Evolutionary conservation across 345 rosid genomes (phyloP), one percentile per base, ranked within the genome.

Genomic region (Salix viminalis): DNA sequence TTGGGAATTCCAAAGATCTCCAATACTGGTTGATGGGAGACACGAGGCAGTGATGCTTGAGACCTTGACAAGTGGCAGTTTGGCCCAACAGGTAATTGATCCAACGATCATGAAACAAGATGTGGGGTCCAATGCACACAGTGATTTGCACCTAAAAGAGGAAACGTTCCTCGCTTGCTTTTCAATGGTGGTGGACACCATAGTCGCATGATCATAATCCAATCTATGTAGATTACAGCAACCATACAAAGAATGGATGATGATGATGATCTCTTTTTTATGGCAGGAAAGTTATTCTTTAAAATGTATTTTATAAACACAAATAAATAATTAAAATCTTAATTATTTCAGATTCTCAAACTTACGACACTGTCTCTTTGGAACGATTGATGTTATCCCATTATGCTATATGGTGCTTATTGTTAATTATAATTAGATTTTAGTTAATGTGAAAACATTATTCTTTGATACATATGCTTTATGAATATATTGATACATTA

Each of bases 321-420:
- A 5, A 36, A 5, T 36, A 5, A 36, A 36, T 5, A 0, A 36
- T 36, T 36, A 36, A 36, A 5, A 36, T 36, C 0, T 1, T 36
- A 0, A 5, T 36, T 5, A 0, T 36, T 36, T 5, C 5, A 36
- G 7, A 0, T 5, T 34, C 0, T 0, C 0, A 34, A 34, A 4
- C 36, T 34, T 1, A 4, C 6, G 0, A 5, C 1, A 36, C 0
- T 36, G 7, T 36, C 0, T 36, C 0, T 36, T 36, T 5, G 1
- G 37, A 36, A 36, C 37, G 1, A 36, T 10, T 11, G 46, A 42
- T 11, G 14, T 3, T 11, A 42, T 10, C 44, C 12, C 44, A 2
- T 41, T 10, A 41, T 41, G 12, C 44, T 41, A 41, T 41, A 41
- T 2, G 9, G 44, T 41, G 44, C 8, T 41, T 9, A 9, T 8